Evolutionary conservation across 78 protist species (phyloP), one percentile per base, ranked within the genome.

Genomic region (Creolimax fragrantissima): DNA sequence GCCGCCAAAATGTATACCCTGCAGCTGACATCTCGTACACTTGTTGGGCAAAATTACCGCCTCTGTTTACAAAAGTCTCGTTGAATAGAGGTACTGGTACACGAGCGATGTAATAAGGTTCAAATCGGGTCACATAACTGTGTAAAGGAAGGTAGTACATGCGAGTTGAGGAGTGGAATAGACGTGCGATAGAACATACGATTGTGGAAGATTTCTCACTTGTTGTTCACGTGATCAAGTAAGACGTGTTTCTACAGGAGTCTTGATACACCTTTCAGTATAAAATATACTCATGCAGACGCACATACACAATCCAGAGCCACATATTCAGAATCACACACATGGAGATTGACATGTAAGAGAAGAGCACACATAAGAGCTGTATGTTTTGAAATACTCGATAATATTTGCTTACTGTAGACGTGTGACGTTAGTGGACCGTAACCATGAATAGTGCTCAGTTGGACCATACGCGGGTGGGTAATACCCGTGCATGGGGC

Each of bases 41-140:
- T 41, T 91, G 93, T 67, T 91, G 90, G n/a, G 93, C 93, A 67
- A 39, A 91, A 45, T 91, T 91, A 7, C 93, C 93, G 42, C 93
- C 93, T 17, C 93, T 86, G 86, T 91, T 36, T 42, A 91, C 93
- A n/a, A 91, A 91, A 42, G 81, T 42, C 37, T 91, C 93, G 47
- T 91, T 47, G 47, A 91, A 91, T 44, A 67, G 37, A 3, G 93
- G 93, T 3, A 81, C 36, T n/a, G 11, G 11, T 5, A 24, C 36
- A 39, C 66, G 37, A 42, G 91, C 93, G 3, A 91, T 35, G 43
- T 91, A 91, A 45, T 91, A 91, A 2, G 93, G 93, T 45, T 91
- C 93, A 5, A 91, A 91, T 3, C 93, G 93, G 37, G 42, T 81
- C 35, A 81, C 5, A n/a, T 91, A 91, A 5, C 89, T 41, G 32